Evolutionary conservation across 148 eudicot species (phyloP).

Genomic region (Arctostaphylos glauca): DNA sequence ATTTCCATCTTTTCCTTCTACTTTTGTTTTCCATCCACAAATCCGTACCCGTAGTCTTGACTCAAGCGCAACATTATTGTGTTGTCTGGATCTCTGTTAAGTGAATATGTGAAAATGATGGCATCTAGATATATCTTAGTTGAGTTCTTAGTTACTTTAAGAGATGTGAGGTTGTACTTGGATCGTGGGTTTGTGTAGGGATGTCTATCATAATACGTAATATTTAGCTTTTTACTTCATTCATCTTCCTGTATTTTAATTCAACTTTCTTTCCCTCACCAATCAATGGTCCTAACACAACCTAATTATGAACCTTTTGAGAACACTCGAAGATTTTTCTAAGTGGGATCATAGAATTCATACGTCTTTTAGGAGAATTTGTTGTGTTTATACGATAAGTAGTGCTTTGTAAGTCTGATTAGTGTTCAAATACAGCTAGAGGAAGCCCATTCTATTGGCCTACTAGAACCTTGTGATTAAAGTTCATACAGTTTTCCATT

Average conservation of each 20-base stretch:
- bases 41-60: not conserved
- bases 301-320: not conserved
- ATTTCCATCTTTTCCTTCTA: not conserved
- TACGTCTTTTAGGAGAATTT: not conserved
- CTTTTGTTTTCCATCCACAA: not conserved
- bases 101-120: not conserved
- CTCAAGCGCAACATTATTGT: not conserved
- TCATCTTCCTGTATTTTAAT: not conserved
- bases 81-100: not conserved
- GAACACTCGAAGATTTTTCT: not conserved
- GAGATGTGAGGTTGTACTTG: not conserved
- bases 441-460: not conserved
- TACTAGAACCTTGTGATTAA: not conserved
- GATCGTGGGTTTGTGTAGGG: not conserved
- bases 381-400: not conserved
- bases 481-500: not conserved
- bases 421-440: not conserved
- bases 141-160: not conserved
- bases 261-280: not conserved
- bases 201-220: not conserved
- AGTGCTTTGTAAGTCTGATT: not conserved
- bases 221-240: not conserved
- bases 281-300: not conserved
- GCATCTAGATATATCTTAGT: not conserved
- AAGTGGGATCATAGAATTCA: not conserved